These are phyloP conservation scores for Linum trigynum DNA, from an alignment of 345 rosid genomes.

Conservation along the genomic window DNA sequence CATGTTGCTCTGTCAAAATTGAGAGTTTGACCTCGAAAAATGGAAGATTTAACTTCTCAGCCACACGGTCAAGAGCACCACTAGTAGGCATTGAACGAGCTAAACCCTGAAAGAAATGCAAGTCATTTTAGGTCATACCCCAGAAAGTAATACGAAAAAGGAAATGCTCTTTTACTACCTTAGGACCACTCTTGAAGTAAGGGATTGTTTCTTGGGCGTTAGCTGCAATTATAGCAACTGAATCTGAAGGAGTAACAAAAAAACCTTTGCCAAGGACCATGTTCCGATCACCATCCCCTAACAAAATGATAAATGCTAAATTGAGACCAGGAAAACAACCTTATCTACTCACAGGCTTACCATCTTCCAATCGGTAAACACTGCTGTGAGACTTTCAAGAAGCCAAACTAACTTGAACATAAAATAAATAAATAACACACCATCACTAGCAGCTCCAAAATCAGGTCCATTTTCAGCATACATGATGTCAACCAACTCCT, in stretches of 20 bases:
- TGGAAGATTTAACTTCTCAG: slow-evolving; percentile 67
- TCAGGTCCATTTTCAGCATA: slow-evolving; percentile 75
- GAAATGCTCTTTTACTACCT: slow-evolving; percentile 34
- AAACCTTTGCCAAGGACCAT: slow-evolving; percentile 80
- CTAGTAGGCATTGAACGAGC: slow-evolving; percentile 98
- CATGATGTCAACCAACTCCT: slow-evolving; percentile 78
- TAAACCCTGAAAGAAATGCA: slow-evolving; percentile 48
- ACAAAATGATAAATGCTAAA: slow-evolving; percentile 3
- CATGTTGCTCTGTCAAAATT: slow-evolving; percentile 3
- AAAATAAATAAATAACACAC: slow-evolving; percentile 28
- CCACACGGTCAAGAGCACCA: slow-evolving; percentile 93
- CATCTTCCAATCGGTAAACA: background rate
- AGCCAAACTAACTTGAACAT: background rate
- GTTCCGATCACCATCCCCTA: slow-evolving; percentile 96
- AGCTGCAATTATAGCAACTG: slow-evolving; percentile 90
- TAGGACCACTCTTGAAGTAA: slow-evolving; percentile 62
- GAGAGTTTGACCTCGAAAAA: slow-evolving; percentile 65
- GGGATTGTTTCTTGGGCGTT: slow-evolving; percentile 81
- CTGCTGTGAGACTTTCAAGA: background rate
- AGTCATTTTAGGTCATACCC: slow-evolving; percentile 4
- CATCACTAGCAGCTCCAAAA: slow-evolving; percentile 97
- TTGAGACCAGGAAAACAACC: background rate
- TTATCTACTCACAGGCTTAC: too few species aligned
- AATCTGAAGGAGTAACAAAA: slow-evolving; percentile 91
- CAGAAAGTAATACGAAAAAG: background rate